Conservation (phyloP, 306 rosid genomes). For the Quercus suber region DNA sequence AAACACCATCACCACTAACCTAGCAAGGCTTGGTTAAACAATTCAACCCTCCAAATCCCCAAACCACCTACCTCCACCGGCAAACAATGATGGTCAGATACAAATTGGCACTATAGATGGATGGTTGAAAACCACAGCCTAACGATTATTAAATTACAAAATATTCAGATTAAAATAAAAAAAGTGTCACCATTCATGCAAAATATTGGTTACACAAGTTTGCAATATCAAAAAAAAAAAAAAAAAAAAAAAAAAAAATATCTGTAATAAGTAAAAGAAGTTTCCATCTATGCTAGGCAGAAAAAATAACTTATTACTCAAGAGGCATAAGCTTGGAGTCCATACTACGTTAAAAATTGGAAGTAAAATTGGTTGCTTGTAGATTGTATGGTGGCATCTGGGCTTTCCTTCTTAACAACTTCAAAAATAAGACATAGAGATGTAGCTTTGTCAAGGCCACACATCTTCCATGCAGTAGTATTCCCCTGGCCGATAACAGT, state of each 20-base stretch:
- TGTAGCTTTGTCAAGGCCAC: conserved; percentile 94
- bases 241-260: no score
- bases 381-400: conserved; percentile 73
- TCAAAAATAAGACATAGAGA: conserved; percentile 86
- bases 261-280: conserved; percentile 49
- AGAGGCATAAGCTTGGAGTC: conserved; percentile 28
- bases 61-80: neutral
- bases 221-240: no score
- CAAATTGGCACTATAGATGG: neutral
- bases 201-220: no score
- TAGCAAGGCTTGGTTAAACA: no score
- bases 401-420: conserved; percentile 80
- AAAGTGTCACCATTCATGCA: neutral
- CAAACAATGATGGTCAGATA: neutral
- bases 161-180: neutral
- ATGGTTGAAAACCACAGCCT: neutral
- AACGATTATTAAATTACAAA: neutral
- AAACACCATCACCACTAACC: no score
- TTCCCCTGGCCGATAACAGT: conserved; percentile 84
- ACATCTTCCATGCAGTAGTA: conserved; percentile 98
- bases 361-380: conserved; percentile 89
- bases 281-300: conserved; percentile 32
- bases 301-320: conserved; percentile 29
- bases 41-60: no score
- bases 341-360: conserved; percentile 94